Base-by-base conservation (phyloP, 2,329 filamentous ascomycete species). In the Chaetomium strumarium region DNA sequence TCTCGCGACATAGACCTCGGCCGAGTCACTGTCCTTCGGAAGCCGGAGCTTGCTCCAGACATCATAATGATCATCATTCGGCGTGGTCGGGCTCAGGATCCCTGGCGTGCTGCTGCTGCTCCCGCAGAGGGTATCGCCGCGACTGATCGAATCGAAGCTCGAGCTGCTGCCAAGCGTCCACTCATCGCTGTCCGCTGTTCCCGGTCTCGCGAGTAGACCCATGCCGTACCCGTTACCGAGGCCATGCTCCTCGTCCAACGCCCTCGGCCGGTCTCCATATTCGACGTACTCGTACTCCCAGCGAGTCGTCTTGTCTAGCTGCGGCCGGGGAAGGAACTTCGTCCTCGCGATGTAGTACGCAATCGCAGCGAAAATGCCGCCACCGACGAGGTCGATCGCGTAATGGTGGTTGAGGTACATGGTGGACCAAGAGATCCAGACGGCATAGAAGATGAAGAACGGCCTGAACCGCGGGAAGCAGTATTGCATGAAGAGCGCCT, bases 391-490 rank as follows among this genome's bases (percentile, higher is more conserved):
- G 68, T 97, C 92, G 38, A 97, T 87, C 31, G 91, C 92, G 67
- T 97, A 97, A 73, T 97, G 92, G 71, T 97, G 92, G 64, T 89
- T 95, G 48, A 97, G 81, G 67, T 97, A 96, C 90, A 97, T 96
- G 61, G 92, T 97, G 12, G 91, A 88, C 90, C 92, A 97, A 88
- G 90, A 96, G 64, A 96, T 84, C 92, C 92, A 96, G 66, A 87
- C 80, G 41, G 87, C 86, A 70, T 96, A 97, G 58, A 80, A 77
- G 58, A 91, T 80, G 71, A 95, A 95, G 49, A 93, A 71, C 12
- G 85, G 83, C 60, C 87, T 84, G 60, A 95, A 79, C 56, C 82
- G 83, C 5, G 92, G 92, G 76, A 97, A 96, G 67, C 88, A 84
- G 70, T 95, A 86, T 70, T 86, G 88, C 84, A 97, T 88, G 76